Evolutionary conservation across 306 rosid genomes (phyloP), one percentile per base, ranked within the genome.

Genomic region (Hylodesmum podocarpum): DNA sequence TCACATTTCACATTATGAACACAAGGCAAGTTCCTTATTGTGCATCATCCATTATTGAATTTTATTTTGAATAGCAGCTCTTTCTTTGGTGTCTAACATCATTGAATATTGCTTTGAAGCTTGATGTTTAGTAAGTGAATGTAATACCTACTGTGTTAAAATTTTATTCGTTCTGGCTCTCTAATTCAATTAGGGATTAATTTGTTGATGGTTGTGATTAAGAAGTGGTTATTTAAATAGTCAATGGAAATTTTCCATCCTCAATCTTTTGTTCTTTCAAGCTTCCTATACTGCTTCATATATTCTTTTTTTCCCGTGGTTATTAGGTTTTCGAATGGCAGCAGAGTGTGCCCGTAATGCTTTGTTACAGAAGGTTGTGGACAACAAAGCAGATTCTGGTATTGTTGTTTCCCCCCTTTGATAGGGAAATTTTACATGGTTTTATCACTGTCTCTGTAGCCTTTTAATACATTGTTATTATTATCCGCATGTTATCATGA

Each of bases 271-370:
- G 1, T 37, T 51, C 10, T 16, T 69, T 28, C 68, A 11, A 50
- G 37, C 13, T 39, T 64, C 31, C 4, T 4, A 10, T 18, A 47
- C 47, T 25, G 5, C 50, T 24, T 8, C 25, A 12, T 31, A 0
- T 70, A 22, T 55, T 29, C 40, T 6, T 68, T 80, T 49, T 25
- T 50, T 44, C 5, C 0, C 39, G 39, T 87, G 37, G 12, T 43
- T 73, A 75, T 81, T 77, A 96, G 99, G 99, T 83, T 95, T 85
- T 77, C 93, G 96, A 51, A 95, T 95, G 99, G 99, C 98, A 14
- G 90, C 90, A 29, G 98, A 91, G 84, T 96, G 97, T 81, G 96
- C 98, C 18, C 91, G 90, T 24, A 53, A 87, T 87, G 92, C 93
- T 39, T 78, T 96, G 88, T 84, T 91, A 80, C 83, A 51, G 73